Base-by-base conservation (phyloP, 2,329 filamentous ascomycete genomes). In the Nothophoma quercina region DNA sequence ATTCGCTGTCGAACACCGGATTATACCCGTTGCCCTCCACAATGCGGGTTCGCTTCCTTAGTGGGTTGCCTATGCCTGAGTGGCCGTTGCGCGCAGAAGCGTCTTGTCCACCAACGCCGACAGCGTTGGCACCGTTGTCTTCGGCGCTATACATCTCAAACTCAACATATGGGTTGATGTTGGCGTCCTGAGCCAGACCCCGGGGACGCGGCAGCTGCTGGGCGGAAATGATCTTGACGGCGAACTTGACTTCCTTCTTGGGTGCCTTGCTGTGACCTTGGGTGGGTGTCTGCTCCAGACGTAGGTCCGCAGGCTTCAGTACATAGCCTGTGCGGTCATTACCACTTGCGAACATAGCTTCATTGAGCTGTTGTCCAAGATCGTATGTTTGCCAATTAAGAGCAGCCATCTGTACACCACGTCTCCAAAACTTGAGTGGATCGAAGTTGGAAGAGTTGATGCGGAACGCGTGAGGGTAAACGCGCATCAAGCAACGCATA, bases 321-420 rank as follows among this genome's bases (percentile, higher is more conserved):
- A 98, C 92, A 67, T 98, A 99, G 35, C 95, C 95, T 2, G 90
- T 90, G 49, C 87, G 85, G 75, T 97, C 95, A 10, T 84, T 88
- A 34, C 91, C 91, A 51, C 91, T 90, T 38, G 92, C 89, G 71
- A 97, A 99, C 95, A 99, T 98, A 68, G 95, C 95, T 63, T 95
- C 90, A 72, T 98, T 98, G 73, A 98, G 83, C 71, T 98, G 93
- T 85, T 97, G 95, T 36, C 93, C 91, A 15, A 96, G 82, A 70
- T 98, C 95, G 68, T 96, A 97, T 0, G 93, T 98, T 76, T 99
- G 95, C 93, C 95, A 98, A 76, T 99, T 99, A 58, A 98, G 81
- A 0, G 95, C 95, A 12, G 90, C 92, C 93, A 99, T 98, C 76
- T 99, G 95, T 15, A 97, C 95, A 25, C 95, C 95, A 34, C 91